Evolutionary conservation across 495 filamentous ascomycete genomes (phyloP), one percentile per base, ranked within the genome.

Genomic region (Aspergillus panamensis): DNA sequence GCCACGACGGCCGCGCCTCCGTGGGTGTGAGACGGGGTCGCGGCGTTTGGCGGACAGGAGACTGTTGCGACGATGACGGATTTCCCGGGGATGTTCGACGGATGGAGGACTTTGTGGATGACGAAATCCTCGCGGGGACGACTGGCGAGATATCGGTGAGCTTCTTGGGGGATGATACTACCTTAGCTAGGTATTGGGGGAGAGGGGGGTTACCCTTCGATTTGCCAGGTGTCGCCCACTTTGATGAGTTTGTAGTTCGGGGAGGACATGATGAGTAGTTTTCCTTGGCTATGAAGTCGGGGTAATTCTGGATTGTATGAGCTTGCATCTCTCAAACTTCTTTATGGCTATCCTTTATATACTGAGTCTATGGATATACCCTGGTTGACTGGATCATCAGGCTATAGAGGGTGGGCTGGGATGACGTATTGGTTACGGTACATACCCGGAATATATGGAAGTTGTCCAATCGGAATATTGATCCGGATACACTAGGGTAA

Each of bases 21-120:
- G 58, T 78, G 76, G 1, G 65, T 66, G 51, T 79, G 76, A 3
- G 76, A 66, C 0, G 76, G 75, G 7, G 72, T 69, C 6, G 69
- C 64, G n/a, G 51, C 69, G 51, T 67, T 66, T 13, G 75, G 73
- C 5, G 69, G 67, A 37, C 67, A 66, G n/a, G 57, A 60, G 58
- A 78, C 67, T 4, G 52, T 51, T 9, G 68, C 21, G 3, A 66
- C 69, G 37, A 79, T 60, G 48, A 75, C 62, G 19, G 66, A 61
- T 47, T 70, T 72, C 16, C 66, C 67, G 20, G 76, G 74, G 48
- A 63, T 39, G 55, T 77, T 73, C 51, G 54, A 37, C 5, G 71
- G 72, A 14, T 68, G 63, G 57, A 70, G 66, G n/a, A 57, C 58
- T 51, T 64, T 60, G 58, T 64, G 45, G 42, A 73, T 58, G 19